Evolutionary conservation across 2,329 filamentous ascomycete species (phyloP).

Genomic region (Sporothrix schenckii): DNA sequence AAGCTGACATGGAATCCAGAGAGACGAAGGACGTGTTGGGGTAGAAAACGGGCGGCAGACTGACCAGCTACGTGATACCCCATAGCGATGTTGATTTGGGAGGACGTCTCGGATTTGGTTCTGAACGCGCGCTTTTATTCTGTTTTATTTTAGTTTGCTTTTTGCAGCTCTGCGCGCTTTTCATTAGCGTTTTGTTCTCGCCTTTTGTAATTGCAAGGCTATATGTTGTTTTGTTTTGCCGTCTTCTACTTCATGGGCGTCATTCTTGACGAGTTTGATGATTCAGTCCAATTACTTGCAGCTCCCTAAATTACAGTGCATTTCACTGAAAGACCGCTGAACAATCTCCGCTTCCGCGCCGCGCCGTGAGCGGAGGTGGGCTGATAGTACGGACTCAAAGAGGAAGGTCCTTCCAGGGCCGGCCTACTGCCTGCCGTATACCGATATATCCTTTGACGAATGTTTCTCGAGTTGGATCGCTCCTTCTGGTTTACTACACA

Average conservation of each 20-base stretch:
- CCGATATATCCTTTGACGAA: neutral
- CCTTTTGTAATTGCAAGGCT: neutral
- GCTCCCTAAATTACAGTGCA: slow-evolving; percentile 4
- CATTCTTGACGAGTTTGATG: slow-evolving; percentile 1
- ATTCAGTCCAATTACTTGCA: neutral
- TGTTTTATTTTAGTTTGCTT: neutral
- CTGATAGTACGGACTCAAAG: neutral
- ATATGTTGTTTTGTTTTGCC: neutral
- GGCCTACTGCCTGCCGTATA: neutral
- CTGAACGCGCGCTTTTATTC: too few relatives aligned
- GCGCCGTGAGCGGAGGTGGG: neutral
- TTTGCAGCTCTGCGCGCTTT: neutral
- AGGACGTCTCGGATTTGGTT: neutral
- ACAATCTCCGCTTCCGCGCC: neutral
- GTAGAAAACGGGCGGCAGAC: slow-evolving; percentile 1
- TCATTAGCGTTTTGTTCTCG: neutral
- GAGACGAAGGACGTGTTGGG: neutral
- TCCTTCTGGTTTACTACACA: neutral
- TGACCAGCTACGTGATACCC: slow-evolving; percentile 21
- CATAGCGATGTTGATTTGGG: slow-evolving; percentile 8
- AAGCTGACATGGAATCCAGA: neutral
- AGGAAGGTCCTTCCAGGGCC: neutral
- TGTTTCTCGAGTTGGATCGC: neutral
- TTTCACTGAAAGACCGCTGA: neutral
- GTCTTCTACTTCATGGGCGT: neutral